phyloP scores from a whole-genome alignment of 1,284 basidiomycete genomes.

The Naganishia cerealis region DNA sequence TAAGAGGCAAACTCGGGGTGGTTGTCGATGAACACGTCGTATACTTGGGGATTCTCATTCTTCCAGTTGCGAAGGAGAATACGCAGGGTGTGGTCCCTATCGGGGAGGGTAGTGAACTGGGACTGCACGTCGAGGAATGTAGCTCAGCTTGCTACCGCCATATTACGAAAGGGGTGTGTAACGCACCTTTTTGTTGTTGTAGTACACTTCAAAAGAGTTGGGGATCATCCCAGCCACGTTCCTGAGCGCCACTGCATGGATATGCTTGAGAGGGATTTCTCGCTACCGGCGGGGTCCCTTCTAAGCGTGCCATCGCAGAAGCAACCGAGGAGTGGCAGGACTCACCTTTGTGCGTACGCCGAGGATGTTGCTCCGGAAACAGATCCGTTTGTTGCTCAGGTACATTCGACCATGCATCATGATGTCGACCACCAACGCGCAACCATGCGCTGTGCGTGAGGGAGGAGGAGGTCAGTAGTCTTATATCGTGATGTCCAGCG shows the following conservation, averaged over 20 bases:
- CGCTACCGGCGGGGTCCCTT: slow-evolving; percentile 2
- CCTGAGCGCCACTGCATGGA: slow-evolving; percentile 32
- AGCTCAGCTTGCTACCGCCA: neutral
- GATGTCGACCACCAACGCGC: slow-evolving; percentile 37
- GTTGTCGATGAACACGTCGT: slow-evolving; percentile 22
- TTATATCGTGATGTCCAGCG: no score
- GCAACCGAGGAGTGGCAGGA: neutral
- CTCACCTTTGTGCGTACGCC: slow-evolving; percentile 38
- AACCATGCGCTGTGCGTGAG: slow-evolving; percentile 35
- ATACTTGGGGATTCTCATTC: slow-evolving; percentile 30
- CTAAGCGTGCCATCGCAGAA: neutral
- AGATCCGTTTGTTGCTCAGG: slow-evolving; percentile 34
- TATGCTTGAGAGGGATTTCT: slow-evolving; percentile 33
- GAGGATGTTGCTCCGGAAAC: slow-evolving; percentile 38
- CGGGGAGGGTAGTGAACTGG: slow-evolving; percentile 36
- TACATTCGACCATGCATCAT: slow-evolving; percentile 39
- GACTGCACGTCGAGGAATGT: neutral
- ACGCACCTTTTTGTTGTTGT: slow-evolving; percentile 7
- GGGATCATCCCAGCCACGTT: slow-evolving; percentile 39
- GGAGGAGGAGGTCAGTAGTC: neutral
- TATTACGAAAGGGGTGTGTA: slow-evolving; percentile 24
- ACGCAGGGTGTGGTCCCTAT: slow-evolving; percentile 36
- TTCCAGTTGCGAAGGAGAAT: slow-evolving; percentile 35
- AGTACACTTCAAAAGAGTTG: slow-evolving; percentile 36
- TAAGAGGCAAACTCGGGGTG: slow-evolving; percentile 22